Base-by-base conservation (phyloP, 305 asterid genomes). In the Solanum chacoense region DNA sequence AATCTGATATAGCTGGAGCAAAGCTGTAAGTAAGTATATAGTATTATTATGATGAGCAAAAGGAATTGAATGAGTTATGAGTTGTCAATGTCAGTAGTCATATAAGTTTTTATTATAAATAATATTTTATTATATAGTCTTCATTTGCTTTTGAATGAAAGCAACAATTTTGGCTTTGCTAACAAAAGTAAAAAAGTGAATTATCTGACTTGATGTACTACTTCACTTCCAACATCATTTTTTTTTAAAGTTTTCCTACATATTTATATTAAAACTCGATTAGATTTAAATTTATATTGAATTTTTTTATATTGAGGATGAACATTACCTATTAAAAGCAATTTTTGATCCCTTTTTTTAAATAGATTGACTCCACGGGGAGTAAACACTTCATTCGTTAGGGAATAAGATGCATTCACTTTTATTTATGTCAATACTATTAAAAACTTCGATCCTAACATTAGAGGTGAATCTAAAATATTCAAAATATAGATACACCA, bases 1-100 rank as follows among this genome's bases (percentile, higher is more conserved):
- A 79, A 26, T 79, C 67, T 79, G 78, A 38, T 73, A 73, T 73
- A 86, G 88, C 88, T 86, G 81, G 88, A 86, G 18, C 69, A 86
- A 69, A 86, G 88, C 81, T 86, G 88, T 85, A 73, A 73, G n/a
- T 14, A 73, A 71, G 35, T 29, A 18, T 18, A 32, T 74, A 74
- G 16, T 75, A 75, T 34, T 34, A 85, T 4, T 69, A 40, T 37
- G 36, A 42, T 71, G 20, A 67, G 81, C 88, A 86, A 86, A 86
- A 37, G 81, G 88, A 86, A 86, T 86, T 86, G 81, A 85, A 85
- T 63, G 55, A 86, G 28, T 84, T 32, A 84, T 67, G 65, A 69
- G 86, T 67, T 67, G 88, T 86, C 67, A 42, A 28, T n/a, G 50
- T 85, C 75, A 24, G 76, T 6, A 71, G 13, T 59, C 14, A 29